Conservation (phyloP, 1,284 basidiomycete species). For the Malassezia psittaci region DNA sequence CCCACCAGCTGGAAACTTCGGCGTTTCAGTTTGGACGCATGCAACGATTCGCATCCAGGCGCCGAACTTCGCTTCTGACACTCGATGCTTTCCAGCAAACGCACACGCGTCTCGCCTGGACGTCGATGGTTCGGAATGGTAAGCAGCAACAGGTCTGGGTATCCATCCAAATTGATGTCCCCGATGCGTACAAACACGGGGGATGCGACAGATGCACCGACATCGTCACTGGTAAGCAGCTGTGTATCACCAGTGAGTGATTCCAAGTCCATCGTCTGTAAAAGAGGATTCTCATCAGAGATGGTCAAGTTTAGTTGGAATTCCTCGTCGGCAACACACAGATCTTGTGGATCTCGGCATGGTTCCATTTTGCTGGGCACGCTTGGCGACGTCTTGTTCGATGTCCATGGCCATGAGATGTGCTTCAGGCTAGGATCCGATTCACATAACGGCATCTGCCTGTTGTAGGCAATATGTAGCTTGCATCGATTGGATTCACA, state of each 20-base stretch:
- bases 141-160: slow-evolving; percentile 68
- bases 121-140: slow-evolving; percentile 53
- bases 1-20: slow-evolving; percentile 6
- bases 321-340: slow-evolving; percentile 69
- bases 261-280: slow-evolving; percentile 1
- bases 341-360: slow-evolving; percentile 59
- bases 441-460: slow-evolving; percentile 72
- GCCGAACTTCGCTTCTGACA: slow-evolving; percentile 54
- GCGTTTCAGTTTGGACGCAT: slow-evolving; percentile 3
- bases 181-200: slow-evolving; percentile 73
- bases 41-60: slow-evolving; percentile 9
- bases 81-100: slow-evolving; percentile 62
- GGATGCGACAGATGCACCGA: slow-evolving; percentile 54
- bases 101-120: slow-evolving; percentile 53
- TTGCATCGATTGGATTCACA: slow-evolving; percentile 63
- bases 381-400: background rate
- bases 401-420: background rate
- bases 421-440: background rate
- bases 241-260: slow-evolving; percentile 39
- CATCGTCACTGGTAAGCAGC: slow-evolving; percentile 61
- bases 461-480: slow-evolving; percentile 87
- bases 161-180: slow-evolving; percentile 88
- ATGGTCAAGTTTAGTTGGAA: slow-evolving; percentile 67
- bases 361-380: background rate
- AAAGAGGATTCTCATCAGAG: slow-evolving; percentile 50